phyloP scores from a whole-genome alignment of 2,329 filamentous ascomycete genomes.

The Phialophora chinensis region DNA sequence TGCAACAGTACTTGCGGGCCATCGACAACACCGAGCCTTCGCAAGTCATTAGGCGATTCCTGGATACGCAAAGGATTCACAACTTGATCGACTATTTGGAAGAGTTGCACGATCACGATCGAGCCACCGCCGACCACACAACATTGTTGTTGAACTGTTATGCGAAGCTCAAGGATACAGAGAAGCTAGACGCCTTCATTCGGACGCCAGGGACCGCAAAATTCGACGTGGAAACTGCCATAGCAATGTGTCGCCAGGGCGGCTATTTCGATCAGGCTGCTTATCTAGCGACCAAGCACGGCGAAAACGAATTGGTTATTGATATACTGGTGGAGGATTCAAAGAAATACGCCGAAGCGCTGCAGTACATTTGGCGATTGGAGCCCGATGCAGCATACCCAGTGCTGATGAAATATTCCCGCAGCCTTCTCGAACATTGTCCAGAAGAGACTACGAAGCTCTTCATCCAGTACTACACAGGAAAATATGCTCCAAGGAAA shows the following conservation, averaged over 20 bases:
- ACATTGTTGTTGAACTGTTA: slow-evolving; percentile 96
- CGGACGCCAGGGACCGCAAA: slow-evolving; percentile 93
- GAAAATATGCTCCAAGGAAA: slow-evolving; percentile 75
- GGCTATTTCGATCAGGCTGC: slow-evolving; percentile 97
- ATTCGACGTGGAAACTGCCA: slow-evolving; percentile 96
- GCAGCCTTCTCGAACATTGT: slow-evolving; percentile 86
- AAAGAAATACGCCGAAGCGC: slow-evolving; percentile 83
- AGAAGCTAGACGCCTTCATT: slow-evolving; percentile 95
- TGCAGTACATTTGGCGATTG: slow-evolving; percentile 89
- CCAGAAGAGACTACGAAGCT: slow-evolving; percentile 80
- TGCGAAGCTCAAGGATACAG: slow-evolving; percentile 94
- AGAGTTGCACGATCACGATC: slow-evolving; percentile 91
- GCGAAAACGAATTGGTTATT: slow-evolving; percentile 90
- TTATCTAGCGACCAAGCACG: slow-evolving; percentile 91
- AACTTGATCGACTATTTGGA: slow-evolving; percentile 97
- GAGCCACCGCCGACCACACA: slow-evolving; percentile 92
- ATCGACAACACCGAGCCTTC: slow-evolving; percentile 97
- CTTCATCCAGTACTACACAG: slow-evolving; percentile 95
- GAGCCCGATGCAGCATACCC: slow-evolving; percentile 82
- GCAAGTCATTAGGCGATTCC: slow-evolving; percentile 94
- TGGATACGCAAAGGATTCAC: slow-evolving; percentile 96
- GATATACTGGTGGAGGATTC: slow-evolving; percentile 96
- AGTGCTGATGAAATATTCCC: slow-evolving; percentile 93
- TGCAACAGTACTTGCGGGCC: slow-evolving; percentile 96
- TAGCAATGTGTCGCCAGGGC: slow-evolving; percentile 95